These are phyloP conservation scores for Jaapia argillacea DNA, from an alignment of 768 basidiomycete species.

Conservation along the genomic window DNA sequence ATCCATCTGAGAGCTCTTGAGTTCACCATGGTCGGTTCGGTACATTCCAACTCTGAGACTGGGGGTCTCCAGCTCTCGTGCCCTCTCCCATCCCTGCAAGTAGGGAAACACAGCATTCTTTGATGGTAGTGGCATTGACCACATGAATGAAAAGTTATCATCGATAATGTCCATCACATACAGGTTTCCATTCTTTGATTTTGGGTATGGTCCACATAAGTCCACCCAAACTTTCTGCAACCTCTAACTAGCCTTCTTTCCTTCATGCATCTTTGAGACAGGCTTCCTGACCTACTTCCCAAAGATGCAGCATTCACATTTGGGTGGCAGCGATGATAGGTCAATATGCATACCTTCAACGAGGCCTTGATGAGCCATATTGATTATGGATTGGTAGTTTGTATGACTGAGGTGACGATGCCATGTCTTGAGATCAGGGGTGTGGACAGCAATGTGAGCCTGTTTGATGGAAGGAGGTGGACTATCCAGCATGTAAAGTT, in stretches of 20 bases:
- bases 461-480: constrained; percentile 1
- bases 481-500: neutral
- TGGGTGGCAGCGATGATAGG: constrained; percentile 12
- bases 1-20: constrained; percentile 7
- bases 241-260: constrained; percentile 14
- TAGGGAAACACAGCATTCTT: constrained; percentile 16
- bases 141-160: constrained; percentile 19
- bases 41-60: constrained; percentile 9
- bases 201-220: constrained; percentile 9
- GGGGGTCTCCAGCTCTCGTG: constrained; percentile 13
- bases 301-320: constrained; percentile 24
- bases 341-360: constrained; percentile 15
- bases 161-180: constrained; percentile 25
- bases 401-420: constrained; percentile 17
- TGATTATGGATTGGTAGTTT: constrained; percentile 10
- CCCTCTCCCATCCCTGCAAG: constrained; percentile 20
- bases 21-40: constrained; percentile 16
- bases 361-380: constrained; percentile 6
- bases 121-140: constrained; percentile 21
- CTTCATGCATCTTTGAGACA: constrained; percentile 20
- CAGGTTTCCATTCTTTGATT: constrained; percentile 4
- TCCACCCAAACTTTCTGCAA: constrained; percentile 24
- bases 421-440: constrained; percentile 11
- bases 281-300: constrained; percentile 26
- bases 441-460: constrained; percentile 1